A percentile compares a stretch with the other conserved stretches of the same genome.
These are phyloP conservation scores for Fusarium incarnatum DNA, from an alignment of 2,329 filamentous ascomycete species.

Conservation along the genomic window DNA sequence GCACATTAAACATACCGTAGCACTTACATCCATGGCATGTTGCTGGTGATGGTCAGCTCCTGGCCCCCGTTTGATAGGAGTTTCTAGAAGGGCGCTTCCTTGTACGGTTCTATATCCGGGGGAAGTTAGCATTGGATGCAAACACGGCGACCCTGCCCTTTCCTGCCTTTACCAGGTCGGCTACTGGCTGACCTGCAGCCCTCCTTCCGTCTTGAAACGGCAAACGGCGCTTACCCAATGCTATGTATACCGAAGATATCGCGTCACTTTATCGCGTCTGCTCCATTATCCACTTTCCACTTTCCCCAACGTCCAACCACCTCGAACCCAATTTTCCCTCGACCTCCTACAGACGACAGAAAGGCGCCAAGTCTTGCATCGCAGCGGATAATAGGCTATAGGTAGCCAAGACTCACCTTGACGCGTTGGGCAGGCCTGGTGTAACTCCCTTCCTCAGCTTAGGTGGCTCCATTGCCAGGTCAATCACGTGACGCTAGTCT, in stretches of 20 bases:
- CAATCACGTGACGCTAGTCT: conserved; percentile 39
- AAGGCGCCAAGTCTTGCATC: conserved; percentile 8
- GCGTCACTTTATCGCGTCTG: not conserved
- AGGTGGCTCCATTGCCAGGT: conserved; percentile 27
- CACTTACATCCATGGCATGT: not conserved
- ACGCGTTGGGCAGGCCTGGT: conserved; percentile 17
- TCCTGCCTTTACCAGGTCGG: not conserved
- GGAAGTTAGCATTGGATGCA: conserved; percentile 16
- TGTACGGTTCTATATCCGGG: conserved; percentile 10
- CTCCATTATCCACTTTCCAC: not conserved
- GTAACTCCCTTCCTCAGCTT: conserved; percentile 30
- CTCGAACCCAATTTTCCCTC: not conserved
- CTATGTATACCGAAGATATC: not conserved
- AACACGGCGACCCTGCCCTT: conserved; percentile 3
- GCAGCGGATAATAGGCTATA: not conserved
- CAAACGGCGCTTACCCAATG: not conserved
- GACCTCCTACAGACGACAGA: not conserved
- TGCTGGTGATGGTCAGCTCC: not conserved
- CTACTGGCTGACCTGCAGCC: not conserved
- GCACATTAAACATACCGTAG: not conserved
- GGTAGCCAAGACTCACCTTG: conserved; percentile 9
- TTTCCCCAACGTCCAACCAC: not conserved
- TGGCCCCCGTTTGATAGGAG: not conserved
- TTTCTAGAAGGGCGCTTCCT: conserved; percentile 9
- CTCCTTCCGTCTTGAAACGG: conserved; percentile 11